Evolutionary conservation across 1,284 basidiomycete genomes (phyloP).

Genomic region (Cystobasidium sp.): DNA sequence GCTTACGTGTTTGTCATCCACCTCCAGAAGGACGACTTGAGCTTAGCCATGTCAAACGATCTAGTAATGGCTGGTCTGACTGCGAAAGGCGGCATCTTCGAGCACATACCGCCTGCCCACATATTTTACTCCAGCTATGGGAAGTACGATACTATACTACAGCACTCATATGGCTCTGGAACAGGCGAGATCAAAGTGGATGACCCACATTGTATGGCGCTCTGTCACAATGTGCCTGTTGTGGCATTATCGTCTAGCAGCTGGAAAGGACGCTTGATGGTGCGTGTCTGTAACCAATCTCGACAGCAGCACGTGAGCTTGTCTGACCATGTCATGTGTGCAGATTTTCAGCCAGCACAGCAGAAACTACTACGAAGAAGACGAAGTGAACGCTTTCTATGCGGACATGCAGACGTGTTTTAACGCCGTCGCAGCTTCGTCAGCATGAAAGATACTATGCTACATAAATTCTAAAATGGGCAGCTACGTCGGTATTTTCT

Average conservation of each 20-base stretch:
- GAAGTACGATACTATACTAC: neutral
- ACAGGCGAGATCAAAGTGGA: neutral
- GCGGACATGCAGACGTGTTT: neutral
- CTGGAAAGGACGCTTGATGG: neutral
- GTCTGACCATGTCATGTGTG: neutral
- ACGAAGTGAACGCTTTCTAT: neutral
- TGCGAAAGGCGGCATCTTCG: neutral
- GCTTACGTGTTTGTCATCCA: neutral
- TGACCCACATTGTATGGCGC: neutral
- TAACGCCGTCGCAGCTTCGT: neutral
- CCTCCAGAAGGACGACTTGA: neutral
- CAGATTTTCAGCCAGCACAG: constrained; percentile 1
- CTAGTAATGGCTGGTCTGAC: constrained; percentile 1
- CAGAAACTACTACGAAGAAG: neutral
- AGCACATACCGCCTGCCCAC: neutral
- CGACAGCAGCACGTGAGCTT: neutral
- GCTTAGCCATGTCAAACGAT: constrained; percentile 10
- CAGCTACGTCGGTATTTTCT: no score
- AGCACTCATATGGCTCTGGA: neutral
- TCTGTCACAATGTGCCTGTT: neutral
- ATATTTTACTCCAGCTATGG: constrained; percentile 19
- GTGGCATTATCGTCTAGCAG: neutral
- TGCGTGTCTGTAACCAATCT: neutral
- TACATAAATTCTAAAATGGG: no score
- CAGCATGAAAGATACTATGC: neutral